phyloP scores from a whole-genome alignment of 305 asterid genomes.

The Fraxinus paxiana region DNA sequence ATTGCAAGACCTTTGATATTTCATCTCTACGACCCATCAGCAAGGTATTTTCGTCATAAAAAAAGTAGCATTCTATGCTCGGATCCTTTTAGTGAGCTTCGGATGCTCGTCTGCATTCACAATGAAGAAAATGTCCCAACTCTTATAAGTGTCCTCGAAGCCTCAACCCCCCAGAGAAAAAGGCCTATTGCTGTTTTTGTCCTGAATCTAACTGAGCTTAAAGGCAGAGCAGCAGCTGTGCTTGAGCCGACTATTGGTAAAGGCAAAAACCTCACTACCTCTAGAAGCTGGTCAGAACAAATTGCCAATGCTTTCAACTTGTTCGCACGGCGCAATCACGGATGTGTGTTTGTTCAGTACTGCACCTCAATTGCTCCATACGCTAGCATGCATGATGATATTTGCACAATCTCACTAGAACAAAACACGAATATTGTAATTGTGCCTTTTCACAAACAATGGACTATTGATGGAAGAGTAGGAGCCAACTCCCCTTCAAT shows the following conservation, averaged over 20 bases:
- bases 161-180: slow-evolving; percentile 34
- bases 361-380: slow-evolving; percentile 63
- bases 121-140: slow-evolving; percentile 46
- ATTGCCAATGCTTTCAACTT: slow-evolving; percentile 43
- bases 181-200: slow-evolving; percentile 37
- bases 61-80: slow-evolving; percentile 37
- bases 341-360: slow-evolving; percentile 30
- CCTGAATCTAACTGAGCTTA: slow-evolving; percentile 52
- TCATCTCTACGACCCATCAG: slow-evolving; percentile 53
- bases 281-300: slow-evolving; percentile 37
- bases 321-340: slow-evolving; percentile 26
- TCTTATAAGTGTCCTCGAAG: slow-evolving; percentile 45
- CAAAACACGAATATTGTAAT: slow-evolving; percentile 42
- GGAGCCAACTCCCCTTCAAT: slow-evolving; percentile 32
- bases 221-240: slow-evolving; percentile 46
- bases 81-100: slow-evolving; percentile 37
- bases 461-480: slow-evolving; percentile 43
- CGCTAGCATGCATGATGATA: slow-evolving; percentile 61
- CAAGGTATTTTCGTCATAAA: slow-evolving; percentile 31
- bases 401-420: slow-evolving; percentile 52
- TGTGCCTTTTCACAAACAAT: slow-evolving; percentile 62
- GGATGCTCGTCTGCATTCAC: slow-evolving; percentile 47
- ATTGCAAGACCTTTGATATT: slow-evolving; percentile 40
- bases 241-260: slow-evolving; percentile 30
- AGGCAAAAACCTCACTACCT: slow-evolving; percentile 25